Base-by-base conservation (phyloP, 176 grass and related monocot species). In the Calamus simplicifolius region DNA sequence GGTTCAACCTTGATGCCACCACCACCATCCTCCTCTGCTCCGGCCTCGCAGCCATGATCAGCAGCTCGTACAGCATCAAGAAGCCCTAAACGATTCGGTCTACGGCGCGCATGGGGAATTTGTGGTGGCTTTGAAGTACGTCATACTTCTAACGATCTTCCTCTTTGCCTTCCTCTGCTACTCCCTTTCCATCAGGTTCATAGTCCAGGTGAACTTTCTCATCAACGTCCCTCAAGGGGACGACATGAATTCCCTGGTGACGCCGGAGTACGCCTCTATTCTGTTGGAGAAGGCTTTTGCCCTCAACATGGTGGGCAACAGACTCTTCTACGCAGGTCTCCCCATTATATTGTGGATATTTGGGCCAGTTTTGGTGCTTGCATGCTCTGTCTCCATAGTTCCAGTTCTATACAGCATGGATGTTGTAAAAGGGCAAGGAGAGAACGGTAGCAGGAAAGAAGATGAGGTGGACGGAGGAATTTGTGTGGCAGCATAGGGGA, bases 71-170 rank as follows among this genome's bases (percentile, higher is more conserved):
- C 84, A 68, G 81, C 35, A 66, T 98, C 48, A 98, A 92, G 81
- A 81, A 81, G 56, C 93, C 93, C 69, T 98, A 0, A 88, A 86
- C 73, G 87, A 98, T 55, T 12, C 84, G 25, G 78, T 92, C 12
- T 81, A 88, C 65, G 93, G 93, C 48, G 93, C 87, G 6, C 93
- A 98, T 62, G 93, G 87, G 56, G 87, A 98, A 78, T 88, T 92
- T 79, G 88, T 88, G 78, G 66, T 97, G 56, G 79, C 93, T 65
- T 84, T 97, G 75, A 97, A 97, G 74, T 97, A 97, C 66, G 93
- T 88, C 1, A 72, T 69, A 19, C 78, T 97, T 49, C 81, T 97
- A 51, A 55, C 91, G 16, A 7, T 85, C 73, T 88, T 98, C 73
- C 67, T 98, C 75, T 71, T 89, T 69, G 58, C 84, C 81, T 98